Evolutionary conservation across 352 stramenopile genomes (phyloP).

Genomic region (Globisporangium cystogenes): DNA sequence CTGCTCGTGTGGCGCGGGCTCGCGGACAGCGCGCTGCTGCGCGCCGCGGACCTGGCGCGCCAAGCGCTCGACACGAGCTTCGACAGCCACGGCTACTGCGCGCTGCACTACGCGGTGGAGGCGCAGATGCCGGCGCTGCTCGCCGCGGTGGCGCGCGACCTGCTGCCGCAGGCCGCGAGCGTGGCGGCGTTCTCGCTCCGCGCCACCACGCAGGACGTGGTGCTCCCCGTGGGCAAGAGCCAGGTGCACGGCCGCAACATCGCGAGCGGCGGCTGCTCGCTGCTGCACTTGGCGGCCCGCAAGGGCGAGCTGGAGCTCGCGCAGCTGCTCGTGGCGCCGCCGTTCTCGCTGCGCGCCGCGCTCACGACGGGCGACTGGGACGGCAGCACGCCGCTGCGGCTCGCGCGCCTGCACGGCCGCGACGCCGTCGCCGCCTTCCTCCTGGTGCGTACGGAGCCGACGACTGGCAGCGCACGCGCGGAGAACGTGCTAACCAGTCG

Average conservation of each 20-base stretch:
- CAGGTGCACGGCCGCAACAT: constrained; percentile 70
- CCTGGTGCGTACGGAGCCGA: constrained; percentile 11
- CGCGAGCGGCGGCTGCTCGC: constrained; percentile 54
- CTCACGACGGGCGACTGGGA: constrained; percentile 47
- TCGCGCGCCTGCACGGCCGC: constrained; percentile 44
- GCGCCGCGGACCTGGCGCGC: constrained; percentile 33
- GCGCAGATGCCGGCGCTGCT: constrained; percentile 60
- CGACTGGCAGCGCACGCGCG: no score
- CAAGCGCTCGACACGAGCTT: constrained; percentile 66
- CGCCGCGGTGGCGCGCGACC: constrained; percentile 22
- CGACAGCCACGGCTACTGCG: constrained; percentile 63
- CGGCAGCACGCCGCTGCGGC: constrained; percentile 35
- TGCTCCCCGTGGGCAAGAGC: constrained; percentile 50
- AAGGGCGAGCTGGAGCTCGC: constrained; percentile 53
- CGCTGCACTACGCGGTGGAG: constrained; percentile 73
- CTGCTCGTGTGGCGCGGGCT: constrained; percentile 56
- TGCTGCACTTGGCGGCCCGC: constrained; percentile 64
- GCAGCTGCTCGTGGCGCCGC: constrained; percentile 30
- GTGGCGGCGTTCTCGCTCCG: constrained; percentile 12
- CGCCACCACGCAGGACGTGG: constrained; percentile 57
- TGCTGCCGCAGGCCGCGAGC: constrained; percentile 7
- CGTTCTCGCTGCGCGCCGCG: constrained; percentile 21
- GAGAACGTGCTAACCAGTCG: constrained; percentile 17
- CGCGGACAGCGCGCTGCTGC: constrained; percentile 27
- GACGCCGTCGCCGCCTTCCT: constrained; percentile 32